Base-by-base conservation (phyloP, 305 asterid species). In the Fraxinus latifolia region DNA sequence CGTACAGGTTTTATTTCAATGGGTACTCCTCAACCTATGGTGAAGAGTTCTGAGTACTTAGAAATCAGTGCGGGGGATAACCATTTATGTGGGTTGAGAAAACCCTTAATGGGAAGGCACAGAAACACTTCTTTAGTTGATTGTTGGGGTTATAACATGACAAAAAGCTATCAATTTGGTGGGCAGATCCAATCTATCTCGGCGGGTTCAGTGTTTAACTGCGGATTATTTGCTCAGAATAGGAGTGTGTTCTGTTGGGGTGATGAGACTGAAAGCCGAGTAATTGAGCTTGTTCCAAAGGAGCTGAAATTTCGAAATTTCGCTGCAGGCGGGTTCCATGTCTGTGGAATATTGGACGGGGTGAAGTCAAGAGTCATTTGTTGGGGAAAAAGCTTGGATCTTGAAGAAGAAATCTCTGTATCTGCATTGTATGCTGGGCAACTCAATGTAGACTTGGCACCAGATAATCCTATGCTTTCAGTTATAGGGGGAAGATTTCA, bases 71-170 rank as follows among this genome's bases (percentile, higher is more conserved):
- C 90, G 14, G 90, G 91, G 8, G 91, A 89, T 78, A 84, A 87
- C 77, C 91, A 87, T 78, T 85, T 89, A 81, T 89, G 90, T 72
- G 90, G 85, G 4, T 79, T 89, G 83, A 83, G 91, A 33, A 82
- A 85, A 65, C 91, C 91, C 32, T 85, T 89, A 31, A 82, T 53
- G 85, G 90, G 91, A 77, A 83, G 27, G 72, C 81, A 74, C 79
- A 80, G 90, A 74, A 87, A 89, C 65, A 80, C 80, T 47, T 85
- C 91, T 0, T 53, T 87, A 6, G 91, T 89, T 25, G 91, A 89
- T 39, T 89, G 91, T 11, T 89, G 91, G 91, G 91, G 91, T 27
- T 89, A 89, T 47, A 89, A 89, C 80, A 88, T 88, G 89, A 87
- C 90, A 0, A 85, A 62, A 33, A 85, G 76, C 60, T 77, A 83